Conservation (phyloP, 148 eudicot species). For the Bassia scoparia region DNA sequence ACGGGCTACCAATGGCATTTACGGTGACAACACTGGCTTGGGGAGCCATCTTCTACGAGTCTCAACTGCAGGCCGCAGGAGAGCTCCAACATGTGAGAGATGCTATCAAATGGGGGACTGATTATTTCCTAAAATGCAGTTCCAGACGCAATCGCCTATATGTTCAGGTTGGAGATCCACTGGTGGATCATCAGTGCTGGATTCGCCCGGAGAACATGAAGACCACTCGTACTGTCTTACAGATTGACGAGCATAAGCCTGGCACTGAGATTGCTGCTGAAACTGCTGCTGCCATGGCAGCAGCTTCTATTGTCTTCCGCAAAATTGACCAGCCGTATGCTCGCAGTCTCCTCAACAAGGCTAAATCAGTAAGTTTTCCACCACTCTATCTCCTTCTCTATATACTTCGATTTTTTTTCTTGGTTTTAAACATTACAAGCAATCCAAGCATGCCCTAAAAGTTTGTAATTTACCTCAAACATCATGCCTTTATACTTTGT, state of each 20-base stretch:
- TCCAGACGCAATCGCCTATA: conserved; percentile 42
- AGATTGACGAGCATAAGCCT: conserved; percentile 49
- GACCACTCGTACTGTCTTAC: conserved; percentile 49
- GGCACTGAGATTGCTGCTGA: conserved; percentile 97
- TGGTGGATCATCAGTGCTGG: conserved; percentile 73
- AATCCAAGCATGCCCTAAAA: neutral
- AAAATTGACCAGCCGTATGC: conserved; percentile 42
- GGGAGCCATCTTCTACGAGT: conserved; percentile 47
- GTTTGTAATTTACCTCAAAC: neutral
- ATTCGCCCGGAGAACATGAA: conserved; percentile 74
- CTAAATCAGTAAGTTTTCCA: conserved; percentile 48
- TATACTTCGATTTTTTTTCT: too few species aligned
- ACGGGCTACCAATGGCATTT: conserved; percentile 87
- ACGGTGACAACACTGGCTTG: conserved; percentile 74
- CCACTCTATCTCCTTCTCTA: too few species aligned
- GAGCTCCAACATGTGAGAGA: conserved; percentile 48
- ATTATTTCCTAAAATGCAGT: conserved; percentile 67
- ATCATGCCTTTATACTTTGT: neutral
- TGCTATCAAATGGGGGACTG: conserved; percentile 79
- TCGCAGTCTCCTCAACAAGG: conserved; percentile 46
- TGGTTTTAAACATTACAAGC: neutral
- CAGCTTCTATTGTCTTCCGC: conserved; percentile 64
- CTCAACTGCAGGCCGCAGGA: conserved; percentile 49
- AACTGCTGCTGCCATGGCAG: conserved; percentile 81
- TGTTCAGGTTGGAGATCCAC: conserved; percentile 81